Base-by-base conservation (phyloP, 495 filamentous ascomycete genomes). In the Lophium mytilinum region DNA sequence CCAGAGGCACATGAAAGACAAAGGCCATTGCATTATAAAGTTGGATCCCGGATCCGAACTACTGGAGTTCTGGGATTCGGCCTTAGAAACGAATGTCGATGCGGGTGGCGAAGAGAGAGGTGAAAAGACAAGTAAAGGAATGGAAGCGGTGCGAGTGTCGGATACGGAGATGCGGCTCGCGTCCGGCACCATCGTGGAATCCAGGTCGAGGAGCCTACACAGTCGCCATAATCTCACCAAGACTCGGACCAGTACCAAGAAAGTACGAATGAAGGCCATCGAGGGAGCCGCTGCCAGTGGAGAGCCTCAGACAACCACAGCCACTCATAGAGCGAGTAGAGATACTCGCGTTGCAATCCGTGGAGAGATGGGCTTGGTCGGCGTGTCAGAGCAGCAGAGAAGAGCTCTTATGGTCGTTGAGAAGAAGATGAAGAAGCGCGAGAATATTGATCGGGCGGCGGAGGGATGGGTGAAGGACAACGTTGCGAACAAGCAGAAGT, bases 1-100 rank as follows among this genome's bases (percentile, higher is more conserved):
- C 21, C 64, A 62, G 55, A 58, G 47, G 8, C 64, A 67, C 51
- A 67, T 67, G 64, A 36, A 50, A 7, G 64, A 67, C 46, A 67
- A 67, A 53, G 62, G 64, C 10, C 64, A 67, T 37, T 67, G 64
- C 43, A 21, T 62, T 3, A 47, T 67, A 4, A 65, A 67, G 18
- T 15, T 66, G 33, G 56, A 66, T 17, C 4, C 48, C 5, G 60
- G 63, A 56, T 51, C 63, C 11, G 63, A 62, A 37, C 52, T 66
- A 1, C 58, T 58, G 30, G 64, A 62, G 9, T 62, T 59, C 43
- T 60, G 58, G 64, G 64, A 59, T 21, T 17, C 45, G 9, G 9
- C 54, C 30, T n/a, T n/a, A n/a, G n/a, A n/a, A n/a, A 30, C 37
- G 12, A 39, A 30, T 17, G 52, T n/a, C 33, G 33, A 49, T 37